phyloP scores from a whole-genome alignment of 129 eudicot species.

The Flaveria ramosissima region DNA sequence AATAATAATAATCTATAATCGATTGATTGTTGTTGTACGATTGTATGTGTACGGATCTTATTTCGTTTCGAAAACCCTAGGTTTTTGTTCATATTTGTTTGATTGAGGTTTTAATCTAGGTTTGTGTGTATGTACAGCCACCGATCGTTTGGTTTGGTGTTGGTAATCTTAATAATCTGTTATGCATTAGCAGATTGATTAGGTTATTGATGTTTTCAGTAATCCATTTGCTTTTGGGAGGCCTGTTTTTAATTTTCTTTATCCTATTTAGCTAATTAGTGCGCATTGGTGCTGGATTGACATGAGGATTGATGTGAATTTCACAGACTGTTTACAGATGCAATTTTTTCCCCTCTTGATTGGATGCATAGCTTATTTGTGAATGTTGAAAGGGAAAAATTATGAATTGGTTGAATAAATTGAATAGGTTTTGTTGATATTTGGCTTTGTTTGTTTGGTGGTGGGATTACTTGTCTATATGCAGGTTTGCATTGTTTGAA shows the following conservation, averaged over 20 bases:
- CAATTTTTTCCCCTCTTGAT: no score
- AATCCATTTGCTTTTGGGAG: not conserved
- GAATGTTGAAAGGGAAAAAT: constrained; percentile 8
- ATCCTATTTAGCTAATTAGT: not conserved
- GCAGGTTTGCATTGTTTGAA: not conserved
- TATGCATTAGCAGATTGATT: not conserved
- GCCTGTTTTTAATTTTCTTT: no score
- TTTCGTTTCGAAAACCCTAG: constrained; percentile 25
- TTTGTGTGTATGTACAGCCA: not conserved
- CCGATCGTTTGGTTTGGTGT: not conserved
- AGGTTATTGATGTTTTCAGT: not conserved
- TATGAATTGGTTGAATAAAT: constrained; percentile 15
- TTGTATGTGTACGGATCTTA: constrained; percentile 11
- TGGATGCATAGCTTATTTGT: not conserved
- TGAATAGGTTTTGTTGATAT: not conserved
- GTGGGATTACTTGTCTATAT: not conserved
- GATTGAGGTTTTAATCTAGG: not conserved
- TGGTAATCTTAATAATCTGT: not conserved
- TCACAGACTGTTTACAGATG: not conserved
- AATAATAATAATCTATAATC: not conserved
- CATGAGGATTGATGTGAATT: not conserved
- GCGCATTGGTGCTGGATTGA: not conserved
- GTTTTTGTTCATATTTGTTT: constrained; percentile 1
- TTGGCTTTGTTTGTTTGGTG: constrained; percentile 1
- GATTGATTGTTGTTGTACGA: not conserved